These are phyloP conservation scores for Arabidopsis arenosa DNA, from an alignment of 345 rosid genomes.

Conservation along the genomic window DNA sequence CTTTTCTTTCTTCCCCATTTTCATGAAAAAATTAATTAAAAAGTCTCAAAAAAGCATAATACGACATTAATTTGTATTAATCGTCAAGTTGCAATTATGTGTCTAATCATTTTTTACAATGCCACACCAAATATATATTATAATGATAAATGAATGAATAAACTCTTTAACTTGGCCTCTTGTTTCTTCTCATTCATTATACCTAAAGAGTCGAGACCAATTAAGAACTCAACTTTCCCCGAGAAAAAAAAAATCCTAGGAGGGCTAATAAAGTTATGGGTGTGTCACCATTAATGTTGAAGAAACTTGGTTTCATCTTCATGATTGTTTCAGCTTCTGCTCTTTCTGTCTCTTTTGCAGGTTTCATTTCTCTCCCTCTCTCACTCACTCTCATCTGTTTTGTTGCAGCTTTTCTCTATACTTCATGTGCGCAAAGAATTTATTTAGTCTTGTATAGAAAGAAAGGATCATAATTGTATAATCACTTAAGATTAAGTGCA, in stretches of 20 bases:
- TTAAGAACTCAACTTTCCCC: background rate
- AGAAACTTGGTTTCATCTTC: conserved; percentile 51
- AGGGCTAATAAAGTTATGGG: conserved; percentile 39
- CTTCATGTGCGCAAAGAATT: background rate
- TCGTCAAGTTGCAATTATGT: conserved; percentile 17
- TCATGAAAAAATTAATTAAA: conserved; percentile 5
- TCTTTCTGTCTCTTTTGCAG: conserved; percentile 54
- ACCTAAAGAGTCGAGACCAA: background rate
- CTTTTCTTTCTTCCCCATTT: conserved; percentile 45
- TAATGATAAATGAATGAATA: background rate
- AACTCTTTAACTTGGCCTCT: background rate
- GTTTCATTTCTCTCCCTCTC: conserved; percentile 32
- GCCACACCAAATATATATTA: background rate
- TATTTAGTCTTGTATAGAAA: too few species aligned
- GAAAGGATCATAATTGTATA: background rate
- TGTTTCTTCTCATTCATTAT: conserved; percentile 6
- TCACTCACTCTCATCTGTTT: conserved; percentile 1
- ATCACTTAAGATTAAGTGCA: background rate
- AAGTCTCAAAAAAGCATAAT: conserved; percentile 3
- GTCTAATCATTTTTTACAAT: conserved; percentile 4
- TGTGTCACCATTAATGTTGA: conserved; percentile 36
- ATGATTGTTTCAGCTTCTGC: conserved; percentile 53
- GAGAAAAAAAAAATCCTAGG: background rate
- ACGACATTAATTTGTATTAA: conserved; percentile 6
- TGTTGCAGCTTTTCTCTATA: conserved; percentile 19